A percentile compares a stretch with the other conserved stretches of the same genome.
These are phyloP conservation scores for Nigrospora osmanthi DNA, from an alignment of 2,329 filamentous ascomycete species.

Conservation along the genomic window DNA sequence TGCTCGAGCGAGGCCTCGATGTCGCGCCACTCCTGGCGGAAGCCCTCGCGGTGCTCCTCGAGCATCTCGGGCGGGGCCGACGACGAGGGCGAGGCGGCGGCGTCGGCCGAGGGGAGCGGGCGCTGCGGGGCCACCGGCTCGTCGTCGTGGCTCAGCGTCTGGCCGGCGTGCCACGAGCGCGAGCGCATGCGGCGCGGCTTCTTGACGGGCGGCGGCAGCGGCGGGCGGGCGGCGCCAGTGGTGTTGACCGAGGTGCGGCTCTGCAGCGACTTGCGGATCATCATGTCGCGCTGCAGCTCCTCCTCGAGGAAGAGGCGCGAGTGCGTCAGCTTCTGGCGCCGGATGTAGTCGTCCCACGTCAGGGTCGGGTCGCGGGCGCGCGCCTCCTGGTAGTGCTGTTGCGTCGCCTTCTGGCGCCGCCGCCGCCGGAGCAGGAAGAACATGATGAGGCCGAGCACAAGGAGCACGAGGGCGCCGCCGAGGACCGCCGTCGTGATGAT, in stretches of 20 bases:
- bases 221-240: neutral
- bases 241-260: constrained; percentile 8
- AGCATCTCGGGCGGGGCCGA: neutral
- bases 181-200: neutral
- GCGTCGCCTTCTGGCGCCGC: neutral
- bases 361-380: constrained; percentile 10
- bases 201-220: neutral
- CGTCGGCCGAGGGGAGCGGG: too few species aligned
- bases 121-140: neutral
- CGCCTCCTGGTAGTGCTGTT: constrained; percentile 5
- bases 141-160: neutral
- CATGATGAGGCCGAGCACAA: neutral
- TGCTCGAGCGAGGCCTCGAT: constrained; percentile 1
- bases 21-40: constrained; percentile 1
- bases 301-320: constrained; percentile 12
- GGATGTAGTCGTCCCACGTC: constrained; percentile 12
- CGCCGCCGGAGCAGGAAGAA: constrained; percentile 4
- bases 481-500: constrained; percentile 4
- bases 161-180: neutral
- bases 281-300: constrained; percentile 10
- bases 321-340: constrained; percentile 8
- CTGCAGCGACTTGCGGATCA: constrained; percentile 13
- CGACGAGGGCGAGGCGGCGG: too few species aligned
- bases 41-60: constrained; percentile 1
- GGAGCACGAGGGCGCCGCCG: neutral